Evolutionary conservation across 2,329 filamentous ascomycete species (phyloP).

Genomic region (Stemphylium vesicarium): DNA sequence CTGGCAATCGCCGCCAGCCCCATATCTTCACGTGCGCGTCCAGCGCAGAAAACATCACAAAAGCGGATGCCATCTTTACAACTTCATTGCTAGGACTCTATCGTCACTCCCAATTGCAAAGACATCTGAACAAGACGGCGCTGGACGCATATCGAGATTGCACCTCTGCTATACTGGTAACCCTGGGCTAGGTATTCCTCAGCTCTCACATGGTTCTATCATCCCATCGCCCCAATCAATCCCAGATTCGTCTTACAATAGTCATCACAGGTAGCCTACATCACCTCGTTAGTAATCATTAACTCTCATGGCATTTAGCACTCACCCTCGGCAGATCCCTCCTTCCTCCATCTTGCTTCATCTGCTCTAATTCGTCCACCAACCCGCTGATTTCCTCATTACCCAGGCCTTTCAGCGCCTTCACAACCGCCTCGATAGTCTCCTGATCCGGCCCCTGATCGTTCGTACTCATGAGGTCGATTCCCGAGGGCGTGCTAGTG

Average conservation of each 20-base stretch:
- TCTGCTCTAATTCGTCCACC: slow-evolving; percentile 4
- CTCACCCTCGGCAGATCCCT: slow-evolving; percentile 9
- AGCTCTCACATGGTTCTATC: neutral
- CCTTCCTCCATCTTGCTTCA: slow-evolving; percentile 17
- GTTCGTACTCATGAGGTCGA: slow-evolving; percentile 24
- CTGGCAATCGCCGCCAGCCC: neutral
- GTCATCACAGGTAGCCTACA: slow-evolving; percentile 18
- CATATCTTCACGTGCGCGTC: neutral
- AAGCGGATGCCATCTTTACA: neutral
- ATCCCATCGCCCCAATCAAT: slow-evolving; percentile 2
- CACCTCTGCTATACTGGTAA: too few relatives aligned
- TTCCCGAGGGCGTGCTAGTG: slow-evolving; percentile 18
- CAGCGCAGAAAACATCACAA: neutral
- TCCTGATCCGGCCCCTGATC: slow-evolving; percentile 9
- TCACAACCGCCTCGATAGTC: slow-evolving; percentile 10
- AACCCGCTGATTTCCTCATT: slow-evolving; percentile 14
- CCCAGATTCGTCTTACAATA: slow-evolving; percentile 23
- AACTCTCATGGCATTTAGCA: neutral
- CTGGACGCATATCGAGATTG: neutral
- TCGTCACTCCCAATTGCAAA: neutral
- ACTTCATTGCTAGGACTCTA: neutral
- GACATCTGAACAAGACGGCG: neutral
- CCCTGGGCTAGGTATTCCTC: too few relatives aligned
- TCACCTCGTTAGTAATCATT: neutral
- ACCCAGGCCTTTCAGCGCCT: slow-evolving; percentile 6